These are phyloP conservation scores for Dactylis glomerata DNA, from an alignment of 176 grass and related monocot genomes.

Conservation along the genomic window DNA sequence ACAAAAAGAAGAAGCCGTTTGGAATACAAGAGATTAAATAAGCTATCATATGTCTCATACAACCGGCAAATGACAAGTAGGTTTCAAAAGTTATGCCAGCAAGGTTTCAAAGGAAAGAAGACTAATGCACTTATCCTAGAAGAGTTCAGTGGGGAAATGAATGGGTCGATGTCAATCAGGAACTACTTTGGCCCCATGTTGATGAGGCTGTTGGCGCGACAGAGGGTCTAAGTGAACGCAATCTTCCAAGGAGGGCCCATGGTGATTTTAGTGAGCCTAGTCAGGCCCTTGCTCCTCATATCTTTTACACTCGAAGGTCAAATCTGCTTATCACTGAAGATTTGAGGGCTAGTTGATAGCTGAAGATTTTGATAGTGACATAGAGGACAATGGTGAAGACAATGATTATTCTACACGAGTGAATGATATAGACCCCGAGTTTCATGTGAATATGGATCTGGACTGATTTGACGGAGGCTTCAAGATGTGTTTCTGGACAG, in stretches of 20 bases:
- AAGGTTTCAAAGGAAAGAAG: neutral
- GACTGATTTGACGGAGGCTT: neutral
- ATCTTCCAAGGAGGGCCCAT: neutral
- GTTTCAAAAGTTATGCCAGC: neutral
- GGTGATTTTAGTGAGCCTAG: neutral
- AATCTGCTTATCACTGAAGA: neutral
- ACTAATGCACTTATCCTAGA: neutral
- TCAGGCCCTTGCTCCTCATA: neutral
- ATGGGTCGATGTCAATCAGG: neutral
- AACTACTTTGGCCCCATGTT: neutral
- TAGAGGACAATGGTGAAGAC: neutral
- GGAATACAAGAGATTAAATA: neutral
- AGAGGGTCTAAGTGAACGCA: neutral
- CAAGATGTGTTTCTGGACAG: neutral
- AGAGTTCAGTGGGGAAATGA: neutral
- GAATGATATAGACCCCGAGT: neutral
- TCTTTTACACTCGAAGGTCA: neutral
- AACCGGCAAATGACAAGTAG: neutral
- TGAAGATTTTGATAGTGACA: neutral
- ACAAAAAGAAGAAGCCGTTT: neutral
- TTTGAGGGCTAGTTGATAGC: neutral
- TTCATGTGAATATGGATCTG: neutral
- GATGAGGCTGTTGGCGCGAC: neutral
- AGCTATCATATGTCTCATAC: neutral
- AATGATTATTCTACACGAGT: neutral